Evolutionary conservation across 805 yeast species (phyloP), one percentile per base, ranked within the genome.

Genomic region (Starmerella ratchasimensis): DNA sequence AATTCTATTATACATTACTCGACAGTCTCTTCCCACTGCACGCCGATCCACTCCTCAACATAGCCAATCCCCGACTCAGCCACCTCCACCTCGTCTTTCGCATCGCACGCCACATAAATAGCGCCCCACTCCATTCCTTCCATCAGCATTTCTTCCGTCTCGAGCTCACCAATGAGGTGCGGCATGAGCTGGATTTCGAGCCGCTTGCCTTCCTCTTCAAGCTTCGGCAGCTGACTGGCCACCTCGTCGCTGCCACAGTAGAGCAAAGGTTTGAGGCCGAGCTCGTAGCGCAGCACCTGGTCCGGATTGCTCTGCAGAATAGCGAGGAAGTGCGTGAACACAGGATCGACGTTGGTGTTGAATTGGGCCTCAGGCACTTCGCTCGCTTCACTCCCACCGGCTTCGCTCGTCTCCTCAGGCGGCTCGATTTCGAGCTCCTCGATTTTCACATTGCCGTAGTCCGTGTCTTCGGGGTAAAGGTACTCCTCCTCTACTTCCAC

Each of bases 91-190:
- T 64, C 58, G 53, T 81, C 93, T 46, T 72, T 76, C 6, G 60
- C 58, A 48, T 81, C 84, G 0, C 95, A 81, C 29, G 76, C 80
- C 1, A 88, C 80, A 19, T 82, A 61, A 22, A 90, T 80, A 0
- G 97, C 80, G 1, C 96, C 97, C 98, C 98, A 90, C 45, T 88
- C 93, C 93, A 88, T 88, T 10, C 97, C 96, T 25, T 72, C 72
- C 30, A 68, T 50, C 2, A 80, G 61, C 50, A 40, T 56, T 52
- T 48, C 60, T 34, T 56, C 61, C 13, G 56, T 52, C 54, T 88
- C 96, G 31, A 90, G 64, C 51, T 82, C 88, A 35, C 81, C 64
- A 37, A 90, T 88, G 37, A 84, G 72, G 55, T 82, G 82, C 2
- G 98, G 98, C 96, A 88, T 88, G 38, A 90, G 57, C 55, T 90